Conservation (phyloP, 192 early-diverging fungal genomes). For the Coemansia sp. region DNA sequence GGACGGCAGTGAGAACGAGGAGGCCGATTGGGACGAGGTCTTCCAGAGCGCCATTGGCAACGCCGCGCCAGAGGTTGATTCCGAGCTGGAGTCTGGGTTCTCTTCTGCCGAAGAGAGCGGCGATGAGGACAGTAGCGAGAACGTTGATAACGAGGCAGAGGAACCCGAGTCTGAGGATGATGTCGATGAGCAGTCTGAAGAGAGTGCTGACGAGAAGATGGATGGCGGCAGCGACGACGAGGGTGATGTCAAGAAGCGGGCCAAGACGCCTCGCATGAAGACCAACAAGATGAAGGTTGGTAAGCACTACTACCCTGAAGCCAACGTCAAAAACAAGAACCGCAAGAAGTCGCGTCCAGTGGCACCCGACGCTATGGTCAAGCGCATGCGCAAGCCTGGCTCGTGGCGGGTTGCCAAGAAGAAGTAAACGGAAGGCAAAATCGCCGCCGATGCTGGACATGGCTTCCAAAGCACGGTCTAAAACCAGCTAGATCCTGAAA, state of each 20-base stretch:
- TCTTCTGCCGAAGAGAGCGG: constrained; percentile 52
- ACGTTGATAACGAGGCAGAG: neutral
- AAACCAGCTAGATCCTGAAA: too few species aligned
- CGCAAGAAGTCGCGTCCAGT: constrained; percentile 77
- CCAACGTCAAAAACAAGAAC: constrained; percentile 96
- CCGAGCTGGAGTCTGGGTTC: constrained; percentile 51
- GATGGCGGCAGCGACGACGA: constrained; percentile 46
- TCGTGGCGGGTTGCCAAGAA: constrained; percentile 47
- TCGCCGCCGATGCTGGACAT: neutral
- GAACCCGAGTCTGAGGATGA: constrained; percentile 2
- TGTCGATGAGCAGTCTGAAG: neutral
- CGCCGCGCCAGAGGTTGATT: constrained; percentile 43
- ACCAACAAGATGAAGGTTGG: constrained; percentile 94
- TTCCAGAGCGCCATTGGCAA: constrained; percentile 82
- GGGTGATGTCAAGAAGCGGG: constrained; percentile 38
- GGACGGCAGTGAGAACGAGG: constrained; percentile 47
- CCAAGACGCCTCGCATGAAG: constrained; percentile 79
- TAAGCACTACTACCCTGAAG: constrained; percentile 85
- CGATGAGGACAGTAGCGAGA: constrained; percentile 48
- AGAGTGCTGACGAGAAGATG: neutral
- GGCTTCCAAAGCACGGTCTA: too few species aligned
- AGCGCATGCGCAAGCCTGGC: constrained; percentile 55
- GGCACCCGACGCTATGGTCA: constrained; percentile 57
- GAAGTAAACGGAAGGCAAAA: constrained; percentile 5
- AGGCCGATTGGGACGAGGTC: constrained; percentile 85